Base-by-base conservation (phyloP, 768 basidiomycete genomes). In the Nidularia pulvinata region DNA sequence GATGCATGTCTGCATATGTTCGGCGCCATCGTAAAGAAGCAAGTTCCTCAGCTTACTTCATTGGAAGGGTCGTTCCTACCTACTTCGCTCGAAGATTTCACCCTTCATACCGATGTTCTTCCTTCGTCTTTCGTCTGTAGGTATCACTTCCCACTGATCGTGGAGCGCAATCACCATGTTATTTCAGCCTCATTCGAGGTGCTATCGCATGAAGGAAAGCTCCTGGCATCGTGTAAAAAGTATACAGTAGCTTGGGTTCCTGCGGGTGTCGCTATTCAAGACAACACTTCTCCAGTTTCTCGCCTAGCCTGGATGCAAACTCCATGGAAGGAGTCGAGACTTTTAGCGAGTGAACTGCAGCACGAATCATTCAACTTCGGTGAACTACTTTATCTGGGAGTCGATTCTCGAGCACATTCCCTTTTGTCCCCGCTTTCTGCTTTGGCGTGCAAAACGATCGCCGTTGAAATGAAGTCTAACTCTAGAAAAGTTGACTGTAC, bases 1-100 rank as follows among this genome's bases (percentile, higher is more conserved):
- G 71, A 72, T 50, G 65, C 71, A 10, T 71, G 69, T 43, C 56
- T 71, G 16, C 71, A 72, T 50, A 65, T 68, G 67, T 65, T 72
- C 42, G 71, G 66, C 14, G 65, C 67, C 1, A 44, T 68, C 16
- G 57, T 64, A 7, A 59, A 57, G 14, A 54, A 57, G 2, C 42
- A 62, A 33, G 58, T 62, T 6, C 62, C 65, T 13, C 52, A 59
- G 25, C 52, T 64, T 35, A 62, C 65, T 33, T 62, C 64, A 6
- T 57, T 37, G 35, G 55, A 62, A 5, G 70, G 70, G 4, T 64
- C 68, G 6, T 72, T 65, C 56, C 59, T 72, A 22, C 70, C 70
- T 13, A 64, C 68, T n/a, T 66, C 68, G 6, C 50, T 70, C 22
- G 60, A 70, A 48, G 66, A 65, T 48, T 69, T 67, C 55, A 47